Base-by-base conservation (phyloP, 139 green algal genomes). In the Chloropicon primus region DNA sequence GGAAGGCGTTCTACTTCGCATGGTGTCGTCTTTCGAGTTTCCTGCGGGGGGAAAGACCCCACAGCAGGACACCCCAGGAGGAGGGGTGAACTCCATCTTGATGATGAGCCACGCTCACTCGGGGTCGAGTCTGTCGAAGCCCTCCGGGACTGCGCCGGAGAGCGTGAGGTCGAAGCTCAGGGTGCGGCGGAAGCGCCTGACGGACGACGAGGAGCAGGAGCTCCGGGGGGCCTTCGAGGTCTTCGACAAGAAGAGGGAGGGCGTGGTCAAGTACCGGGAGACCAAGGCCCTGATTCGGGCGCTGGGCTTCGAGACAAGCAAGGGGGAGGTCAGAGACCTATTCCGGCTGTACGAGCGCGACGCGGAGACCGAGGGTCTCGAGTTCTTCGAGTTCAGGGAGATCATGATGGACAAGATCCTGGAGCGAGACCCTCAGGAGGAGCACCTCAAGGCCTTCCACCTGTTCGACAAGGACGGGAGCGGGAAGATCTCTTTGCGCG, bases 401-500 rank as follows among this genome's bases (percentile, higher is more conserved):
- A 26, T 27, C 71, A 24, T 77, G 71, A 79, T 22, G 72, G 72
- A 81, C 10, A 78, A 71, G n/a, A 77, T 81, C 25, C n/a, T n/a
- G 26, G 71, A 2, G 23, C 21, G 77, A 10, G 26, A 77, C 22
- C 71, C 77, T 3, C 2, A 26, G 22, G 77, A 77, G 53, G 77
- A 81, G 27, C n/a, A 73, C 5, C 62, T 23, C 22, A 77, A 71
- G 22, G 77, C 77, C 21, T 81, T 81, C 27, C 22, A 81, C 62
- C 22, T 81, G 2, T 81, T 81, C 27, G 77, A 81, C 77, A 72
- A 81, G 24, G 77, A 81, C 27, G 71, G 77, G 25, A 77, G 23
- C 22, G 77, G 77, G 2, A 72, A 26, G 21, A 78, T 81, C 72
- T 77, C 23, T 17, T 2, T 81, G 23, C 22, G 71, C 21, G 76